Evolutionary conservation across 805 yeast species (phyloP), one percentile per base, ranked within the genome.

Genomic region (Teunomyces cretensis): DNA sequence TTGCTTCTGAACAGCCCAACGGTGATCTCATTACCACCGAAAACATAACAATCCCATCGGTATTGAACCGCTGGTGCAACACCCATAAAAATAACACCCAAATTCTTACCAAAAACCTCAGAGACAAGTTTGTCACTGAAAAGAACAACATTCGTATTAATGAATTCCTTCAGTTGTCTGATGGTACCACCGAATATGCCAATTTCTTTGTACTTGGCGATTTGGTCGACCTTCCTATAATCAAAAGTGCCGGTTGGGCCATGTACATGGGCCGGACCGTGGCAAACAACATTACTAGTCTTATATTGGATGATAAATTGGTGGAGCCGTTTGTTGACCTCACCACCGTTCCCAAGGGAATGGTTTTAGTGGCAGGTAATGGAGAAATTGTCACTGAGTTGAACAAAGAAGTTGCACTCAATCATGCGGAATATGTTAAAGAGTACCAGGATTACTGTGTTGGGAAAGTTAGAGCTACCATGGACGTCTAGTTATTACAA

Each of bases 161-260:
- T 52, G 65, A 65, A 15, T 69, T 62, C 50, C 55, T 69, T 30
- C 76, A 71, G 46, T 54, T 70, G 30, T 42, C 53, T 12, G 54
- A 49, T 48, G 51, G 53, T 6, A 55, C 46, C 8, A 46, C 47
- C 2, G 48, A 49, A 26, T 43, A 50, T 26, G 38, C 50, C 14
- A 60, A 67, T 44, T 53, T 70, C 40, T 71, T 70, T 44, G 67
- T 56, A 30, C 44, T 69, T 17, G 76, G 76, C 6, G 75, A 71
- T 50, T 54, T 70, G 47, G 69, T 68, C 3, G 72, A 70, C 36
- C 44, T 64, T 24, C 68, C 72, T 26, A 67, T 69, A 42, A 68
- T 71, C 49, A 71, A 71, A 54, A 64, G 70, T 38, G 75, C 76
- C 2, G 76, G 76, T 2, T 71, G 75, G 75, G 75, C 75, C 2